Evolutionary conservation across 2,329 filamentous ascomycete genomes (phyloP).

Genomic region (Hirsutella rhossiliensis): DNA sequence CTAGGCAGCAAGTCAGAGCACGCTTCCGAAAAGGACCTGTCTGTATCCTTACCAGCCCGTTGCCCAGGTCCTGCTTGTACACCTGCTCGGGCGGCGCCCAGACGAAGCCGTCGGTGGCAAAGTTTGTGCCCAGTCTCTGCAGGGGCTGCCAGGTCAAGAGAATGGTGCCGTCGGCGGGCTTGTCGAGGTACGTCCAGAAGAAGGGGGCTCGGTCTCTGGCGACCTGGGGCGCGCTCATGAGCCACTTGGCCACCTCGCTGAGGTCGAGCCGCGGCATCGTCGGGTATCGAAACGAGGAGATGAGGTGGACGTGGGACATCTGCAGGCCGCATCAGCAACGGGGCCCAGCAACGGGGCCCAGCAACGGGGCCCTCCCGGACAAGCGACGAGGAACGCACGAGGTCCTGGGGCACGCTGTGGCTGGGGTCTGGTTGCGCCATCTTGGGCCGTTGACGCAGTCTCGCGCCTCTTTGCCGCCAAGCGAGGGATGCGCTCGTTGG

Average conservation of each 20-base stretch:
- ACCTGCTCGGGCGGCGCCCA: conserved; percentile 76
- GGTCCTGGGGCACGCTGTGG: conserved; percentile 28
- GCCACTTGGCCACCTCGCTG: conserved; percentile 70
- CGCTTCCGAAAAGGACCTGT: not conserved
- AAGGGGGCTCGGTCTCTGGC: conserved; percentile 77
- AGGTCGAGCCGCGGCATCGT: conserved; percentile 57
- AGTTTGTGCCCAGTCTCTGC: conserved; percentile 56
- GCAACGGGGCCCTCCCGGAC: too few relatives aligned
- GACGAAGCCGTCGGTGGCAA: conserved; percentile 83
- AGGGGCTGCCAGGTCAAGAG: conserved; percentile 83
- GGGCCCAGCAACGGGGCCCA: conserved; percentile 1
- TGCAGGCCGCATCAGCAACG: conserved; percentile 22
- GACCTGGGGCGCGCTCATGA: conserved; percentile 73
- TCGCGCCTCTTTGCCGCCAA: not conserved
- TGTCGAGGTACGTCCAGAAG: conserved; percentile 85
- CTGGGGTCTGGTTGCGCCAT: conserved; percentile 31
- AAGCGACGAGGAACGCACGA: conserved; percentile 17
- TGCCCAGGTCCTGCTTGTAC: conserved; percentile 60
- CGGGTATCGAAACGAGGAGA: conserved; percentile 76
- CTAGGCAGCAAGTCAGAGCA: conserved; percentile 28
- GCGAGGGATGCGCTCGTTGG: not conserved
- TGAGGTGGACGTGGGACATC: conserved; percentile 81
- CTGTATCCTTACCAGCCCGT: conserved; percentile 34
- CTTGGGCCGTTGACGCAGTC: conserved; percentile 6
- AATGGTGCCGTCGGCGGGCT: conserved; percentile 69